These are phyloP conservation scores for Neoscytalidium dimidiatum DNA, from an alignment of 2,329 filamentous ascomycete species.

Conservation along the genomic window DNA sequence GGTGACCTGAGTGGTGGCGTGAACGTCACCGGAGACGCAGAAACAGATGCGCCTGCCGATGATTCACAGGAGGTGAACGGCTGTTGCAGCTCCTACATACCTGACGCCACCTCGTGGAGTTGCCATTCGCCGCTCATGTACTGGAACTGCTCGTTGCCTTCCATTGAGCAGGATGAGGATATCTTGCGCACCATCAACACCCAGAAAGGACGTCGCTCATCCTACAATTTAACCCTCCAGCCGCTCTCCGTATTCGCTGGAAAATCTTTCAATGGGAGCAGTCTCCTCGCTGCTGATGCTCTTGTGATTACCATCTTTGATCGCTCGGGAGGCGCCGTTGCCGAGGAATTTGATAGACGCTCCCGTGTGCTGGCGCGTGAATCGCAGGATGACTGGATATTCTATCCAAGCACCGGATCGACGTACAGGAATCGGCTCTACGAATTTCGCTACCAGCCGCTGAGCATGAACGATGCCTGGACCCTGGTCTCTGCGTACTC, in stretches of 20 bases:
- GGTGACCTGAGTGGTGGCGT: constrained; percentile 2
- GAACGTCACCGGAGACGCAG: constrained; percentile 22
- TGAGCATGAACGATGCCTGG: constrained; percentile 66
- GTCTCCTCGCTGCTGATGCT: constrained; percentile 71
- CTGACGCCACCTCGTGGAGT: constrained; percentile 58
- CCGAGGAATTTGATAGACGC: constrained; percentile 65
- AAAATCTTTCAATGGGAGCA: constrained; percentile 71
- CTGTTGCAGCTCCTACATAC: constrained; percentile 22
- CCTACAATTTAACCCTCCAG: constrained; percentile 71
- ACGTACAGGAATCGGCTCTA: constrained; percentile 64
- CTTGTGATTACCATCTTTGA: constrained; percentile 78
- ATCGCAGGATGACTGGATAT: constrained; percentile 59
- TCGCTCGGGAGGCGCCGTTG: constrained; percentile 64
- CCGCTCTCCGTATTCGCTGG: constrained; percentile 81
- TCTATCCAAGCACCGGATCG: constrained; percentile 63
- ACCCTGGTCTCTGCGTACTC: constrained; percentile 67
- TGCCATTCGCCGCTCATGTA: constrained; percentile 83
- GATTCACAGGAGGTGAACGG: not conserved
- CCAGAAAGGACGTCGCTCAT: constrained; percentile 62
- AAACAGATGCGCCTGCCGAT: constrained; percentile 21
- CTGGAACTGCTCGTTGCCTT: constrained; percentile 67
- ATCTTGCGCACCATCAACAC: constrained; percentile 71
- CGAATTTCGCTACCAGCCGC: constrained; percentile 76
- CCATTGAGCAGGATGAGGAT: constrained; percentile 62
- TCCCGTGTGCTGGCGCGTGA: constrained; percentile 55